phyloP scores from a whole-genome alignment of 495 filamentous ascomycete genomes.

The Collariella sp. region DNA sequence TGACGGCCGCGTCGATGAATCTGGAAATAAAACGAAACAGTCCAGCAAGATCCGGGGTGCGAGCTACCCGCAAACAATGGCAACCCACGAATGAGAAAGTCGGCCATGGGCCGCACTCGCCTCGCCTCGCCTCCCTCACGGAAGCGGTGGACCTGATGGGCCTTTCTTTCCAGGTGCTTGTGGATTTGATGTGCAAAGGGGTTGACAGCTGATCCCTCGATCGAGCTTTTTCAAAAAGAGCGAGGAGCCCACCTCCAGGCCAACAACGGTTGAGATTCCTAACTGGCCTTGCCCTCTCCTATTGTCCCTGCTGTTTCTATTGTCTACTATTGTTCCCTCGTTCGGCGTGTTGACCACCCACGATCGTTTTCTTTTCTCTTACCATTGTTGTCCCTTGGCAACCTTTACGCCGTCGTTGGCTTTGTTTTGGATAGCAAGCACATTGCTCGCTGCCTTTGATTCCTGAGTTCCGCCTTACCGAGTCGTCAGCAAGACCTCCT shows the following conservation, averaged over 20 bases:
- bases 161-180: background rate
- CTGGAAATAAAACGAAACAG: background rate
- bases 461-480: background rate
- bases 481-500: background rate
- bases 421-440: background rate
- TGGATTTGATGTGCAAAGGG: background rate
- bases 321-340: conserved; percentile 3
- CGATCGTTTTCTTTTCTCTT: conserved; percentile 5
- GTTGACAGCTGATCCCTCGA: conserved; percentile 1
- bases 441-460: background rate
- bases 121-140: background rate
- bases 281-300: conserved; percentile 3
- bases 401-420: background rate
- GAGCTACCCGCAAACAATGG: background rate
- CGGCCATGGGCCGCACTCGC: background rate
- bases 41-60: background rate
- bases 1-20: too few relatives aligned
- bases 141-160: background rate
- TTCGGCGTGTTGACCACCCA: conserved; percentile 12
- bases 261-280: background rate
- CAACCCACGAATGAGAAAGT: background rate
- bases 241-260: background rate
- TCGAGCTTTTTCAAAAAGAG: background rate
- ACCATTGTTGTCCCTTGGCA: background rate
- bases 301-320: background rate